phyloP scores from a whole-genome alignment of 2,329 filamentous ascomycete genomes.

The Aspergillus sp. region DNA sequence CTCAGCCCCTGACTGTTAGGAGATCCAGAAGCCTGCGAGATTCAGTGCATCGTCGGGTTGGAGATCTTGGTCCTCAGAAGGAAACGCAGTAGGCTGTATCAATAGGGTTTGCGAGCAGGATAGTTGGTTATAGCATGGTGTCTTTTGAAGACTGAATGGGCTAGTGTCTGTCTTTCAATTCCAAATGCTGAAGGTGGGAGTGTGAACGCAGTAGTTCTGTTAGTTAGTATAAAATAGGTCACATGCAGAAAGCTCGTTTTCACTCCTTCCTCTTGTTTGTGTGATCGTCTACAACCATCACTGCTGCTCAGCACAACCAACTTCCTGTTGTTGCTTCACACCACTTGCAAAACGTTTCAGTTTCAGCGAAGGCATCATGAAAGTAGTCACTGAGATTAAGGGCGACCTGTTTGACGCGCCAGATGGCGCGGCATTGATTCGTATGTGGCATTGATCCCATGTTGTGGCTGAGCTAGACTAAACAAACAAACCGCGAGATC shows the following conservation, averaged over 20 bases:
- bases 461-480: not conserved
- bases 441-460: conserved; percentile 16
- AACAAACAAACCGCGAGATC: not conserved
- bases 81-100: not conserved
- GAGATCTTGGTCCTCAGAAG: conserved; percentile 3
- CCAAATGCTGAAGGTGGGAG: too few relatives aligned
- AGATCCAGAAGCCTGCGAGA: conserved; percentile 18
- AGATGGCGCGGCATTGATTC: conserved; percentile 44
- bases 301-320: too few relatives aligned
- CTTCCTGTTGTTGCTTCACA: too few relatives aligned
- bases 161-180: too few relatives aligned
- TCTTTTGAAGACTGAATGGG: not conserved
- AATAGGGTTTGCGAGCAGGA: not conserved
- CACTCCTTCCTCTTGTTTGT: too few relatives aligned
- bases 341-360: not conserved
- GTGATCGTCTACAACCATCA: too few relatives aligned
- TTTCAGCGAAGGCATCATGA: not conserved
- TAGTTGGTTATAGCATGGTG: too few relatives aligned
- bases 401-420: conserved; percentile 50
- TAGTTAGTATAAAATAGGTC: too few relatives aligned
- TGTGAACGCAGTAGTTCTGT: too few relatives aligned
- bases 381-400: conserved; percentile 22
- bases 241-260: too few relatives aligned
- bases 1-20: conserved; percentile 10
- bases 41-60: conserved; percentile 10